A percentile compares a stretch with the other conserved stretches of the same genome.
These are phyloP conservation scores for Russula sp. DNA, from an alignment of 768 basidiomycete genomes.

Conservation along the genomic window DNA sequence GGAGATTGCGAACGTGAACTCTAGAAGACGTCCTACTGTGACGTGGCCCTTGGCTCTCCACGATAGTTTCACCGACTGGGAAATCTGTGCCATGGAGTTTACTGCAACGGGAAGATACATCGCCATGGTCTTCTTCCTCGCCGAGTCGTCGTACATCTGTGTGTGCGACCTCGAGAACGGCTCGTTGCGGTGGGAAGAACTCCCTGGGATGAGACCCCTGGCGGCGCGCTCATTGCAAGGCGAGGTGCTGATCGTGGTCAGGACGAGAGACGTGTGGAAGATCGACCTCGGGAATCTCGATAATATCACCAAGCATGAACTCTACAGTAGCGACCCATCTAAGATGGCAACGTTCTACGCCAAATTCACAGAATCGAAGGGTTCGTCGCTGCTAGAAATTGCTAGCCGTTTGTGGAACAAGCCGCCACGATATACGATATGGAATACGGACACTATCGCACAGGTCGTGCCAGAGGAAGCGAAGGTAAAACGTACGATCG, in stretches of 20 bases:
- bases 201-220: slow-evolving; percentile 15
- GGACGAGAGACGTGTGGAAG: slow-evolving; percentile 23
- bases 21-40: slow-evolving; percentile 11
- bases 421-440: slow-evolving; percentile 17
- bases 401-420: slow-evolving; percentile 23
- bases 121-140: slow-evolving; percentile 18
- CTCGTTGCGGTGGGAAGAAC: slow-evolving; percentile 18
- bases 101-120: slow-evolving; percentile 22
- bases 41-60: slow-evolving; percentile 22
- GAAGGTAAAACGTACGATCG: background rate
- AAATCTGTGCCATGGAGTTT: slow-evolving; percentile 20
- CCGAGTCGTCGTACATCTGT: slow-evolving; percentile 16
- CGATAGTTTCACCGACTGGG: slow-evolving; percentile 22
- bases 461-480: slow-evolving; percentile 3
- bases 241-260: slow-evolving; percentile 20
- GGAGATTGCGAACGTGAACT: slow-evolving; percentile 19
- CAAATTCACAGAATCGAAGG: background rate
- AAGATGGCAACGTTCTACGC: slow-evolving; percentile 23
- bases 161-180: slow-evolving; percentile 21
- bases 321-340: slow-evolving; percentile 17
- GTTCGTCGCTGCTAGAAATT: slow-evolving; percentile 13
- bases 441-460: slow-evolving; percentile 11
- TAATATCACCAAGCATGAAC: slow-evolving; percentile 5
- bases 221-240: slow-evolving; percentile 8
- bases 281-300: slow-evolving; percentile 3